Conservation (phyloP, 257 asterid genomes). For the Rauvolfia tetraphylla region DNA sequence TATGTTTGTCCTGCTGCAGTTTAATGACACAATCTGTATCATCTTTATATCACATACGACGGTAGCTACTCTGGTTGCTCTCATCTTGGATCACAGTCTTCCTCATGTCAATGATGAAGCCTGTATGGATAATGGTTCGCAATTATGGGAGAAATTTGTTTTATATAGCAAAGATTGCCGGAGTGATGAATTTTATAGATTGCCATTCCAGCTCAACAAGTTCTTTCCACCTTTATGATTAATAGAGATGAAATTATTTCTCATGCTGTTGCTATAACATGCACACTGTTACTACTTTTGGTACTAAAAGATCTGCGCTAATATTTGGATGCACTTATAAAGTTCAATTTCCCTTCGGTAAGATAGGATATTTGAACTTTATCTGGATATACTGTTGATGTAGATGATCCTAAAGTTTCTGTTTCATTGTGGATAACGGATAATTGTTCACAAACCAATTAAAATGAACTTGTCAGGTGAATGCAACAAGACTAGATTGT, state of each 20-base stretch:
- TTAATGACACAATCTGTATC: conserved; percentile 40
- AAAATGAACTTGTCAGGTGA: background rate
- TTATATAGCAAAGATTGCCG: conserved; percentile 55
- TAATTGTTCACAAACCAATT: background rate
- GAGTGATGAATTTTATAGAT: conserved; percentile 50
- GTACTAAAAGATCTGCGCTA: background rate
- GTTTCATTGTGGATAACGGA: background rate
- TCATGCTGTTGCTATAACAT: background rate
- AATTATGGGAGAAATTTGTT: conserved; percentile 67
- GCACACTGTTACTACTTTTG: background rate
- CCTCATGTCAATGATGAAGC: conserved; percentile 34
- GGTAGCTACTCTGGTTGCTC: conserved; percentile 40
- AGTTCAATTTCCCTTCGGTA: too few species aligned
- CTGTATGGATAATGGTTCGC: conserved; percentile 48
- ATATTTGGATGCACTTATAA: background rate
- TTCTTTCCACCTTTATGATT: conserved; percentile 54
- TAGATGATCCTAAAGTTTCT: background rate
- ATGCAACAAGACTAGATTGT: too few species aligned
- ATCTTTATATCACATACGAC: conserved; percentile 58
- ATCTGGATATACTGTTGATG: background rate
- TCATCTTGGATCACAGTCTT: conserved; percentile 49
- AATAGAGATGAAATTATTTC: background rate
- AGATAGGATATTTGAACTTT: background rate
- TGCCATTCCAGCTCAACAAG: conserved; percentile 58
- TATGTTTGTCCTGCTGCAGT: conserved; percentile 32